Percentiles rank a stretch among this genome's conserved stretches.
phyloP scores from a whole-genome alignment of 768 basidiomycete species.

The Harrya chromipes region DNA sequence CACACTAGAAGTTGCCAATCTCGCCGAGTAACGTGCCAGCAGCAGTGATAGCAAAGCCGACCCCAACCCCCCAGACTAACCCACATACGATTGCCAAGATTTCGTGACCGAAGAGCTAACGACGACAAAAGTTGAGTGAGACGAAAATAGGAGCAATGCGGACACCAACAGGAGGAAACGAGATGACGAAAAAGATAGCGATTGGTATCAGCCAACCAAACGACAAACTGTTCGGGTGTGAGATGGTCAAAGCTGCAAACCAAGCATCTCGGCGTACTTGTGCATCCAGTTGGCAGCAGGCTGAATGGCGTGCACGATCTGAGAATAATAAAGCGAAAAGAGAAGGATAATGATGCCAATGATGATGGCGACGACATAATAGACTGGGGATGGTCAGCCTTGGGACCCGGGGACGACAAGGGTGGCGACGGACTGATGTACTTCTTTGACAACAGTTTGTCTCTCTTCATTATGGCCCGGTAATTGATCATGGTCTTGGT shows the following conservation, averaged over 20 bases:
- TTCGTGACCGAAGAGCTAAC: constrained; percentile 86
- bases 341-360: constrained; percentile 49
- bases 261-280: constrained; percentile 23
- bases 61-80: constrained; percentile 85
- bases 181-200: constrained; percentile 76
- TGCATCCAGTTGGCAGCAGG: constrained; percentile 48
- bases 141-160: background rate
- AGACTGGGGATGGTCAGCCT: constrained; percentile 29
- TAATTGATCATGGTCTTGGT: constrained; percentile 43
- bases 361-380: constrained; percentile 49
- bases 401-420: background rate
- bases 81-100: constrained; percentile 87
- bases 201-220: constrained; percentile 79
- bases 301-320: constrained; percentile 48
- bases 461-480: constrained; percentile 40
- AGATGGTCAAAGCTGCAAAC: background rate
- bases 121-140: constrained; percentile 4
- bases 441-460: constrained; percentile 54
- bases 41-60: constrained; percentile 82
- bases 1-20: constrained; percentile 84
- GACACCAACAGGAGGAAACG: constrained; percentile 71
- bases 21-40: constrained; percentile 85
- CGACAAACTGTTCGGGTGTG: constrained; percentile 37
- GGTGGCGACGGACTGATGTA: constrained; percentile 51
- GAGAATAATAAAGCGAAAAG: constrained; percentile 59